phyloP scores from a whole-genome alignment of 371 early-diverging fungal species.

The Saksenaea oblongispora region DNA sequence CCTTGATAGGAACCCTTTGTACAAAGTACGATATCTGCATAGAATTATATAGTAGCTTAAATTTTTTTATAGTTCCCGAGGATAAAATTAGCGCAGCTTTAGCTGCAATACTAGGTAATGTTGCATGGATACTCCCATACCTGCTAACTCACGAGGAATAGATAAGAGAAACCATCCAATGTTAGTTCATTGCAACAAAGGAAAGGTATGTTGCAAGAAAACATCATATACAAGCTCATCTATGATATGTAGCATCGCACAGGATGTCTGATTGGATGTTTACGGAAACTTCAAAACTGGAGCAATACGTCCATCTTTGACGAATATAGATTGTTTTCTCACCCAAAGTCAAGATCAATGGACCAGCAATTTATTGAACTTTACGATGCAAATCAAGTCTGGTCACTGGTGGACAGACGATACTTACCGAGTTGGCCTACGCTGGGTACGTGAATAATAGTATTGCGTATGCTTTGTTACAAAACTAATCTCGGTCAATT shows the following conservation, averaged over 20 bases:
- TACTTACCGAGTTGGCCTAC: slow-evolving; percentile 83
- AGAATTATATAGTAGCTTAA: background rate
- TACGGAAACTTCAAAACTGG: slow-evolving; percentile 94
- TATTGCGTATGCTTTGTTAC: background rate
- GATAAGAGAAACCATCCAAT: slow-evolving; percentile 91
- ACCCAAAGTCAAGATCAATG: slow-evolving; percentile 92
- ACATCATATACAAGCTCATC: background rate
- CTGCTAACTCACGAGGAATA: slow-evolving; percentile 3
- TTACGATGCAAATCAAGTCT: slow-evolving; percentile 84
- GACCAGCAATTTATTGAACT: slow-evolving; percentile 98
- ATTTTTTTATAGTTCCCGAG: slow-evolving; percentile 73
- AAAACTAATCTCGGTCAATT: too few relatives aligned
- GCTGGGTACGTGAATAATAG: slow-evolving; percentile 28
- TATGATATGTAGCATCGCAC: slow-evolving; percentile 79
- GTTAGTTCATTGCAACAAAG: slow-evolving; percentile 96
- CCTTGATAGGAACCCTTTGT: slow-evolving; percentile 88
- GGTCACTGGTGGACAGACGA: slow-evolving; percentile 65
- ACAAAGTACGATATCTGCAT: slow-evolving; percentile 68
- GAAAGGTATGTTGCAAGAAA: slow-evolving; percentile 65
- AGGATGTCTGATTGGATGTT: slow-evolving; percentile 93
- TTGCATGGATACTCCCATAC: background rate
- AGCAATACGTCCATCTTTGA: slow-evolving; percentile 94
- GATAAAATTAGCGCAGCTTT: slow-evolving; percentile 89
- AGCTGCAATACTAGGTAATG: slow-evolving; percentile 71
- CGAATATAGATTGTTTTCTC: slow-evolving; percentile 92